Percentiles rank a stretch among this genome's conserved stretches.
These are phyloP conservation scores for Fusarium subtropicale DNA, from an alignment of 2,329 filamentous ascomycete species.

Conservation along the genomic window DNA sequence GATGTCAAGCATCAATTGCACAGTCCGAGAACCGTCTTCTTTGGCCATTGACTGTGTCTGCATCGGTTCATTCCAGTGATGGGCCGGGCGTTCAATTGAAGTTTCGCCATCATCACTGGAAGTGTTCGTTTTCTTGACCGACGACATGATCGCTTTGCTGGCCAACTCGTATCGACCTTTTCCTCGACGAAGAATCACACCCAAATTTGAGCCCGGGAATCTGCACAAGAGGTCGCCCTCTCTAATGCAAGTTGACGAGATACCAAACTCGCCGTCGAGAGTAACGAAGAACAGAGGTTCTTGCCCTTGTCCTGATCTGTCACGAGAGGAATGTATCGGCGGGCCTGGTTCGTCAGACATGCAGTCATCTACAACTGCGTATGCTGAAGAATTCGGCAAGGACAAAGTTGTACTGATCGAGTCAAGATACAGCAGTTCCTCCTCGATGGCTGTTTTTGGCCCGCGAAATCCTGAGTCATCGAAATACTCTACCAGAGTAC, in stretches of 20 bases:
- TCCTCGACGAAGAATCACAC: neutral
- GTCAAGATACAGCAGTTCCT: neutral
- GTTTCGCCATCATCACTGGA: too few relatives aligned
- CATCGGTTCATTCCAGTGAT: accelerated
- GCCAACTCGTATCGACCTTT: neutral
- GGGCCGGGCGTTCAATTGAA: accelerated
- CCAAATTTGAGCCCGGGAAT: neutral
- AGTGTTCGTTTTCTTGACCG: neutral
- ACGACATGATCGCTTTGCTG: neutral
- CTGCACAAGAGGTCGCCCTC: neutral
- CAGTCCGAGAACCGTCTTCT: too few relatives aligned
- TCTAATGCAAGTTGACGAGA: neutral
- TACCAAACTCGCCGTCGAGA: neutral
- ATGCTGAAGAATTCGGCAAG: neutral
- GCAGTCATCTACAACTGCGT: neutral
- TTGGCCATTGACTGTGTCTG: accelerated
- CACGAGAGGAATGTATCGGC: neutral
- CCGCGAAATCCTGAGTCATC: neutral
- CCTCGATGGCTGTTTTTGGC: neutral
- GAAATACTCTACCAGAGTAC: neutral
- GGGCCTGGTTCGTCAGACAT: neutral
- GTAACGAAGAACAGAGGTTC: neutral
- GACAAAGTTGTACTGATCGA: neutral
- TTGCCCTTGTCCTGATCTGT: neutral
- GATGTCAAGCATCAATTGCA: neutral